Percentiles rank a stretch among this genome's conserved stretches.
Conservation (phyloP, 805 yeast species). For the Torulaspora franciscae region DNA sequence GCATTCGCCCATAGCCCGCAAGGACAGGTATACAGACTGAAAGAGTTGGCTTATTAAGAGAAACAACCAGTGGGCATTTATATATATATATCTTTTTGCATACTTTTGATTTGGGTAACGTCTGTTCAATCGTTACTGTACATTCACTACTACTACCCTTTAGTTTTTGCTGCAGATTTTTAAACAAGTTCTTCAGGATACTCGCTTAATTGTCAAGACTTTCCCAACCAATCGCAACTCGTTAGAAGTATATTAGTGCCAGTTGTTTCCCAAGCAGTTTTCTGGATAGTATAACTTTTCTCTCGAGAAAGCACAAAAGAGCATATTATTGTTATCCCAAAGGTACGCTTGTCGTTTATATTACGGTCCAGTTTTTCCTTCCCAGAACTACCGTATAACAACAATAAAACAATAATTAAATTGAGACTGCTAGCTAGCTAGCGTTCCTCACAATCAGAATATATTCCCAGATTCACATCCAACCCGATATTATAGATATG, state of each 20-base stretch:
- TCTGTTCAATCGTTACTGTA: not conserved
- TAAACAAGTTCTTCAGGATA: not conserved
- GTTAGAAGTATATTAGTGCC: not conserved
- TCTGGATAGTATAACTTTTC: not conserved
- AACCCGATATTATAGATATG: conserved; percentile 1
- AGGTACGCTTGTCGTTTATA: not conserved
- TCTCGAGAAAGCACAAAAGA: not conserved
- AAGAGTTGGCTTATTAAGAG: too few species aligned
- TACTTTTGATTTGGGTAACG: not conserved
- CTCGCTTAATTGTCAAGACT: not conserved
- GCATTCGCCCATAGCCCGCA: not conserved
- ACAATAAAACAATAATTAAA: too few species aligned
- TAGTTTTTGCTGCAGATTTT: not conserved
- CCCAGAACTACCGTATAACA: not conserved
- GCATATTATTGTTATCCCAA: not conserved
- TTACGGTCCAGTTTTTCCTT: not conserved
- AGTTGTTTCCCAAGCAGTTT: not conserved
- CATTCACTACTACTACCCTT: not conserved
- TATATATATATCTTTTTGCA: not conserved
- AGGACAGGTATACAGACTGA: not conserved
- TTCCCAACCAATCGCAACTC: not conserved
- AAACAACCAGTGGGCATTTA: not conserved
- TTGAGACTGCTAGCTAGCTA: not conserved
- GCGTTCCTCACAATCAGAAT: conserved; percentile 1
- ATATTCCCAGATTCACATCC: conserved; percentile 5